Conservation (phyloP, 225 moss, liverwort and hornwort species). For the Asterella californica region DNA sequence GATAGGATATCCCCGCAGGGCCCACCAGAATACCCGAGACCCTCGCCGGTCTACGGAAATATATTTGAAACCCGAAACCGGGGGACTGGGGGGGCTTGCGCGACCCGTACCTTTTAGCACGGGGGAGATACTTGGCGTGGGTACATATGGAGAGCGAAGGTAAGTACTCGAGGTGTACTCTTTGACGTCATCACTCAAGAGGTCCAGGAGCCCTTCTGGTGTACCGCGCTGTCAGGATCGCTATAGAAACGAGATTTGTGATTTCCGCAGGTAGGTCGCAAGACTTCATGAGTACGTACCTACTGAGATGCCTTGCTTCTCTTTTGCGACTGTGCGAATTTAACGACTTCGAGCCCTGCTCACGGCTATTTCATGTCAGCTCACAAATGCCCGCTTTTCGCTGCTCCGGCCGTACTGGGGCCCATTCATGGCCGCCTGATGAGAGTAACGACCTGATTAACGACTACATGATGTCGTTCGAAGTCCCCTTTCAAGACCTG, state of each 20-base stretch:
- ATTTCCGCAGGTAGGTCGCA: constrained; percentile 5
- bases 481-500: not conserved
- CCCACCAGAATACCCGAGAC: constrained; percentile 8
- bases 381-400: not conserved
- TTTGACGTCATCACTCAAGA: constrained; percentile 11
- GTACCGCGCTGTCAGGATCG: not conserved
- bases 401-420: not conserved
- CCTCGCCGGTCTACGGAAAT: not conserved
- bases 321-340: constrained; percentile 7
- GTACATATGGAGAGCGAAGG: not conserved
- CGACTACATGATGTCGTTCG: not conserved
- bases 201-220: not conserved
- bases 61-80: not conserved
- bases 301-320: not conserved
- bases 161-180: constrained; percentile 4
- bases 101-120: constrained; percentile 12
- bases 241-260: constrained; percentile 1
- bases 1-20: constrained; percentile 4
- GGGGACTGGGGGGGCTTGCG: not conserved
- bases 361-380: not conserved
- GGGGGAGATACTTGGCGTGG: constrained; percentile 3
- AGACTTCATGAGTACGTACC: constrained; percentile 12
- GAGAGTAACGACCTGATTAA: constrained; percentile 4
- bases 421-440: not conserved
- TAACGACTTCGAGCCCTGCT: constrained; percentile 5